phyloP scores from a whole-genome alignment of 2,329 filamentous ascomycete species.

The Oidium heveae region DNA sequence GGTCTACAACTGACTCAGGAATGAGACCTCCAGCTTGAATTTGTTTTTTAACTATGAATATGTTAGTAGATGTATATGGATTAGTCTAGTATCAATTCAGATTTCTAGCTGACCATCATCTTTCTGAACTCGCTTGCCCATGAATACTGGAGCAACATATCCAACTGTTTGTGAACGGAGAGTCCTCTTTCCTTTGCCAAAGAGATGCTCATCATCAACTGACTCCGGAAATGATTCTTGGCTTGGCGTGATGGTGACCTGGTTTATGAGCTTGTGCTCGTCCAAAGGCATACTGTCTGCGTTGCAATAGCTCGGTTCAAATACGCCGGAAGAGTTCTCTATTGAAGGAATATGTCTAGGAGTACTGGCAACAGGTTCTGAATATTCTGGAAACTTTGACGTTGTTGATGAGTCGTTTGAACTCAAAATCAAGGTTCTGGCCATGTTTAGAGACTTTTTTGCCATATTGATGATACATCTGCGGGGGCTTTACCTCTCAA shows the following conservation, averaged over 20 bases:
- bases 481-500: conserved; percentile 1
- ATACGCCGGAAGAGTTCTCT: neutral
- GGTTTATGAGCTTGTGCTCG: conserved; percentile 2
- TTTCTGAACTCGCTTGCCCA: conserved; percentile 61
- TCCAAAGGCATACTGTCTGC: neutral
- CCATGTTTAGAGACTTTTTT: conserved; percentile 3
- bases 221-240: conserved; percentile 54
- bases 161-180: conserved; percentile 76
- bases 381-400: conserved; percentile 7
- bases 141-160: conserved; percentile 84
- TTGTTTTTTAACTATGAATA: neutral
- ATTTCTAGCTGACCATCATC: conserved; percentile 8
- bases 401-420: conserved; percentile 6
- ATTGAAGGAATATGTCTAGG: conserved; percentile 1
- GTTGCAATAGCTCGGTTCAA: no score
- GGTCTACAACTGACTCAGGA: conserved; percentile 55
- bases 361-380: conserved; percentile 4
- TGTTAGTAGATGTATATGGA: neutral
- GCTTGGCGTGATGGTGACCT: conserved; percentile 10
- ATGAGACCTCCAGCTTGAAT: conserved; percentile 22
- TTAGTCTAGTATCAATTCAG: neutral
- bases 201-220: conserved; percentile 55
- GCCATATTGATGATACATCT: neutral
- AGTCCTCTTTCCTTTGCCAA: conserved; percentile 34
- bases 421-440: conserved; percentile 7